A percentile compares a stretch with the other conserved stretches of the same genome.
These are phyloP conservation scores for Rhododendron ferrugineum DNA, from an alignment of 148 eudicot genomes.

Conservation along the genomic window DNA sequence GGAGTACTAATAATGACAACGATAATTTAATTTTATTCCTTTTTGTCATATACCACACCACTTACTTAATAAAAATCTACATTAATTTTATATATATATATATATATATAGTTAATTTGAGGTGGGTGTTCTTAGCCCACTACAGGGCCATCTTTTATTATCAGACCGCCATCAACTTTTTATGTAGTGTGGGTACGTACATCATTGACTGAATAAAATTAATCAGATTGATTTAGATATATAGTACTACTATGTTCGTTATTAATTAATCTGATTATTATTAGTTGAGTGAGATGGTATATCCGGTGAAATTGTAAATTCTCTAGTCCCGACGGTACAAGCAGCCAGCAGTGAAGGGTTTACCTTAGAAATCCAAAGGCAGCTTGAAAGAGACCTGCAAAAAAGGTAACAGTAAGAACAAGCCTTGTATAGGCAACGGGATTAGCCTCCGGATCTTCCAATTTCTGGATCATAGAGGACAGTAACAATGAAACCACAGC, in stretches of 20 bases:
- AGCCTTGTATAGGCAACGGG: conserved; percentile 39
- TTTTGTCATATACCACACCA: not conserved
- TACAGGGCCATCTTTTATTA: not conserved
- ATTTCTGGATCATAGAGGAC: conserved; percentile 36
- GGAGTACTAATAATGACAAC: too few species aligned
- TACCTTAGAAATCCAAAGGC: conserved; percentile 55
- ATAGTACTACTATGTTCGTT: not conserved
- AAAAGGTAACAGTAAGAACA: conserved; percentile 46
- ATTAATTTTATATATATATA: too few species aligned
- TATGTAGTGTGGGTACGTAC: not conserved
- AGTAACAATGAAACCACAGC: conserved; percentile 52
- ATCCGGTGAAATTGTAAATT: not conserved
- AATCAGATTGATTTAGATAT: not conserved
- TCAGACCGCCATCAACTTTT: not conserved
- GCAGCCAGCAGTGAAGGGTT: not conserved
- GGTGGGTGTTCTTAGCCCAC: not conserved
- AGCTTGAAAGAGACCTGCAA: conserved; percentile 49
- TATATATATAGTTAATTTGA: not conserved
- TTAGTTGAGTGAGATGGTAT: not conserved
- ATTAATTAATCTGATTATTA: not conserved
- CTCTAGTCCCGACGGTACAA: not conserved
- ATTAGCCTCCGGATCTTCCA: conserved; percentile 41
- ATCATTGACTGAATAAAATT: not conserved
- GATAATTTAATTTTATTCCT: not conserved
- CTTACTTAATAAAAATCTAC: not conserved